Conservation (phyloP, 1,284 basidiomycete species). For the Rugosomyces carneus region DNA sequence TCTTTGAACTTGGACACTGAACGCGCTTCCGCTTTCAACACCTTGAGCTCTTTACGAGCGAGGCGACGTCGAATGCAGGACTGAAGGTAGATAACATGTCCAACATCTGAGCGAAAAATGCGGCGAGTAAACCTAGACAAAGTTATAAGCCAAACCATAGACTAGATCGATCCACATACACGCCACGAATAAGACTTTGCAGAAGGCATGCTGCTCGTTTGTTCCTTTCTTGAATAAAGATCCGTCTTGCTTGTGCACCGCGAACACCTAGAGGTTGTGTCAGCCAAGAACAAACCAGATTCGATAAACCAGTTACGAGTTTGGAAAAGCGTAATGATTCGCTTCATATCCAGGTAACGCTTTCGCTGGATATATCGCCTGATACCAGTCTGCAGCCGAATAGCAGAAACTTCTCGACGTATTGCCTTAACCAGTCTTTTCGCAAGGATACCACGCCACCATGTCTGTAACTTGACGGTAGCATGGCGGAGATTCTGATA, state of each 20-base stretch:
- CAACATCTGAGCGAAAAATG: constrained; percentile 59
- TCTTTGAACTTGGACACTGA: constrained; percentile 99
- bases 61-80: constrained; percentile 88
- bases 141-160: constrained; percentile 6
- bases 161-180: constrained; percentile 47
- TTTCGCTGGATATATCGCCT: constrained; percentile 75
- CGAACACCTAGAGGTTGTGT: constrained; percentile 57
- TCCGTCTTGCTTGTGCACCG: constrained; percentile 70
- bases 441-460: constrained; percentile 88
- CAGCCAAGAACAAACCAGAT: not conserved
- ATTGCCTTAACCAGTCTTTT: constrained; percentile 66
- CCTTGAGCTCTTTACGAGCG: constrained; percentile 82
- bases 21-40: constrained; percentile 85
- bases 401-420: constrained; percentile 70
- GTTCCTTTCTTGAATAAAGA: constrained; percentile 58
- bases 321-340: constrained; percentile 73
- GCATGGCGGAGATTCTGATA: constrained; percentile 72
- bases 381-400: constrained; percentile 70
- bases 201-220: constrained; percentile 66
- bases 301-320: constrained; percentile 57
- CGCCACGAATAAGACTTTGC: constrained; percentile 84
- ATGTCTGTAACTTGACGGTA: constrained; percentile 86
- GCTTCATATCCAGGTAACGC: constrained; percentile 59
- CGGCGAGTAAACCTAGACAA: constrained; percentile 58
- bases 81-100: constrained; percentile 81